phyloP scores from a whole-genome alignment of 2,329 filamentous ascomycete species.

The Ceratocystis albifundus region DNA sequence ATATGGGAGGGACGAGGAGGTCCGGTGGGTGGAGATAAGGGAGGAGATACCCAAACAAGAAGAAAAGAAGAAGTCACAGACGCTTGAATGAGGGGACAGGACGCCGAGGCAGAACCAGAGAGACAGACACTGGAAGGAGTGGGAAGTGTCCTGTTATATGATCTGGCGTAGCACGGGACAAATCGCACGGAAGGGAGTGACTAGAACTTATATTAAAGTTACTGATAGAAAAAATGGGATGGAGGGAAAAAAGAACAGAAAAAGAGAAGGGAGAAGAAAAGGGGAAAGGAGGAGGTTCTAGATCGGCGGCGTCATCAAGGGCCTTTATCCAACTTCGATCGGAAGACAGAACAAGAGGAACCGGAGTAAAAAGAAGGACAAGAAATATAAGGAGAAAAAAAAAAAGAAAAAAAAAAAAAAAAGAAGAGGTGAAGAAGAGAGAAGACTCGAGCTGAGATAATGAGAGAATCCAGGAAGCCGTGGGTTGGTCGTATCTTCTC shows the following conservation, averaged over 20 bases:
- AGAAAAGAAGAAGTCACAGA: too few relatives aligned
- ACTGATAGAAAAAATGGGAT: neutral
- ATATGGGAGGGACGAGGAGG: neutral
- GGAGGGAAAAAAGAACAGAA: neutral
- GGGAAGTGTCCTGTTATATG: neutral
- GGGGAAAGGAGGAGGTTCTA: neutral
- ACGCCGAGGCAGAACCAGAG: neutral
- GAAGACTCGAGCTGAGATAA: neutral
- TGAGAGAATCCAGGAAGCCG: neutral
- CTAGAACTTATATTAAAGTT: slow-evolving; percentile 20
- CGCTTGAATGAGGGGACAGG: neutral
- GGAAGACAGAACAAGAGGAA: neutral
- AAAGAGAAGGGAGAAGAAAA: neutral
- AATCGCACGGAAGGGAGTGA: neutral
- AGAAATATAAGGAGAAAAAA: neutral
- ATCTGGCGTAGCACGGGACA: neutral
- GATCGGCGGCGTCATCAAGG: neutral
- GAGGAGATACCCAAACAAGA: neutral
- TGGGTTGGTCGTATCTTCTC: neutral
- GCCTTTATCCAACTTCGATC: neutral
- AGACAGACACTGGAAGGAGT: slow-evolving; percentile 9
- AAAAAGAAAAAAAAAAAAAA: too few relatives aligned
- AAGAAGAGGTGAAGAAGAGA: neutral
- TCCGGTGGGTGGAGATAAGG: neutral
- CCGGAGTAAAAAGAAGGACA: neutral